These are phyloP conservation scores for Fusarium stilboides DNA, from an alignment of 2,329 filamentous ascomycete species.

Conservation along the genomic window DNA sequence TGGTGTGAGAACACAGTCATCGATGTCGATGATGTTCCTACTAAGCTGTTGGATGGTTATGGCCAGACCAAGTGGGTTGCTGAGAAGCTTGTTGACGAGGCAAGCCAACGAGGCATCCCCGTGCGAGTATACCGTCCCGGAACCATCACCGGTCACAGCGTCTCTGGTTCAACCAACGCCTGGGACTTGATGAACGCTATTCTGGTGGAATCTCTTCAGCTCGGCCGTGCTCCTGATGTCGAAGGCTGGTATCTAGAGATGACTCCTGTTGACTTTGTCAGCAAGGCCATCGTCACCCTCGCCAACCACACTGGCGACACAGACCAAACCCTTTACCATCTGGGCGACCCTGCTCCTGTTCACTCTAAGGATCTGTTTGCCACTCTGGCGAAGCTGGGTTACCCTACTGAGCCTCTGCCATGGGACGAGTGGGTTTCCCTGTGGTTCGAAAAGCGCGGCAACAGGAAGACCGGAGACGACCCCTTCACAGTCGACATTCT, in stretches of 20 bases:
- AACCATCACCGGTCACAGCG: constrained; percentile 84
- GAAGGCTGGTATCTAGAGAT: constrained; percentile 85
- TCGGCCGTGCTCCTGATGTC: constrained; percentile 79
- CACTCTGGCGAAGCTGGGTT: constrained; percentile 76
- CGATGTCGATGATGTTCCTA: constrained; percentile 76
- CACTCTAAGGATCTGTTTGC: constrained; percentile 77
- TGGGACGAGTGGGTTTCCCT: constrained; percentile 83
- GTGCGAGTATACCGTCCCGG: constrained; percentile 81
- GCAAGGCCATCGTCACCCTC: constrained; percentile 79
- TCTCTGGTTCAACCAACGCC: constrained; percentile 81
- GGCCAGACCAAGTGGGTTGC: constrained; percentile 88
- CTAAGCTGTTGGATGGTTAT: constrained; percentile 79
- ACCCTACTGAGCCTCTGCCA: constrained; percentile 74
- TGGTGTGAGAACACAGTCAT: constrained; percentile 81
- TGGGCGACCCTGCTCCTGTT: constrained; percentile 81
- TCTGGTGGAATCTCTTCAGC: constrained; percentile 81
- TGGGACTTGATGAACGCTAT: constrained; percentile 84
- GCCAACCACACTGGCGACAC: constrained; percentile 74
- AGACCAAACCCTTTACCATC: constrained; percentile 78
- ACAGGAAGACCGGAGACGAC: constrained; percentile 75
- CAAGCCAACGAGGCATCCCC: constrained; percentile 76
- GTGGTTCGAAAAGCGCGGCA: constrained; percentile 80
- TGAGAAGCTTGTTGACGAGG: constrained; percentile 80
- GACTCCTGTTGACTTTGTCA: constrained; percentile 88
- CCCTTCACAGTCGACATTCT: constrained; percentile 85